Percentiles rank a stretch among this genome's conserved stretches.
phyloP scores from a whole-genome alignment of 768 basidiomycete genomes.

The Cystobasidium tubakii region DNA sequence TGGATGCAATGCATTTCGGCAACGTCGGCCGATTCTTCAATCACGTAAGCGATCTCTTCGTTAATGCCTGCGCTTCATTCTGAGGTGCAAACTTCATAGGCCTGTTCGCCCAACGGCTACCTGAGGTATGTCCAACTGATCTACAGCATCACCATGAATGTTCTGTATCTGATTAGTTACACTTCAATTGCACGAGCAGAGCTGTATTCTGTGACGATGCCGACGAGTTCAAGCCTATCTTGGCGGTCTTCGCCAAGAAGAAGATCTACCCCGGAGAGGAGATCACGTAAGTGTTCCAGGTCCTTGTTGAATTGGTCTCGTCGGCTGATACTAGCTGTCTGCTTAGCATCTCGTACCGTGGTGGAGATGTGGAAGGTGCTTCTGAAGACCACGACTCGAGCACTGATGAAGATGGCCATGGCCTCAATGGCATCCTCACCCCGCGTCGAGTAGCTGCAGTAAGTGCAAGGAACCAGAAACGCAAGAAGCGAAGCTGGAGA shows the following conservation, averaged over 20 bases:
- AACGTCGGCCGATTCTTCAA: conserved; percentile 33
- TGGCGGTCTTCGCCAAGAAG: conserved; percentile 14
- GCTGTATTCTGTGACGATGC: conserved; percentile 22
- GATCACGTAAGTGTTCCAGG: conserved; percentile 15
- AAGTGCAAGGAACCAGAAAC: not conserved
- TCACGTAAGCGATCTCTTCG: conserved; percentile 8
- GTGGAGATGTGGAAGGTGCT: not conserved
- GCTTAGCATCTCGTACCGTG: conserved; percentile 1
- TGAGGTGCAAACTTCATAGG: not conserved
- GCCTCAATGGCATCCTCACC: not conserved
- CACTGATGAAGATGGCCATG: not conserved
- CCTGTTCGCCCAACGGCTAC: conserved; percentile 13
- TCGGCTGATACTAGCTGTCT: not conserved
- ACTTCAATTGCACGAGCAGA: not conserved
- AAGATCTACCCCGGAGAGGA: conserved; percentile 21
- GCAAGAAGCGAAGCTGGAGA: conserved; percentile 8
- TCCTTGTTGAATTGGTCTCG: not conserved
- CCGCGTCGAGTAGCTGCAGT: not conserved
- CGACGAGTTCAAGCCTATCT: conserved; percentile 27
- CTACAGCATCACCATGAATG: not conserved
- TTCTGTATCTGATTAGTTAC: not conserved
- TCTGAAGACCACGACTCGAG: conserved; percentile 4
- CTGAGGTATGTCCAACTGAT: not conserved
- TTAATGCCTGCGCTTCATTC: not conserved
- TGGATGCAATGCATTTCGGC: conserved; percentile 29